phyloP scores from a whole-genome alignment of 768 basidiomycete genomes.

The Pholiota conissans region DNA sequence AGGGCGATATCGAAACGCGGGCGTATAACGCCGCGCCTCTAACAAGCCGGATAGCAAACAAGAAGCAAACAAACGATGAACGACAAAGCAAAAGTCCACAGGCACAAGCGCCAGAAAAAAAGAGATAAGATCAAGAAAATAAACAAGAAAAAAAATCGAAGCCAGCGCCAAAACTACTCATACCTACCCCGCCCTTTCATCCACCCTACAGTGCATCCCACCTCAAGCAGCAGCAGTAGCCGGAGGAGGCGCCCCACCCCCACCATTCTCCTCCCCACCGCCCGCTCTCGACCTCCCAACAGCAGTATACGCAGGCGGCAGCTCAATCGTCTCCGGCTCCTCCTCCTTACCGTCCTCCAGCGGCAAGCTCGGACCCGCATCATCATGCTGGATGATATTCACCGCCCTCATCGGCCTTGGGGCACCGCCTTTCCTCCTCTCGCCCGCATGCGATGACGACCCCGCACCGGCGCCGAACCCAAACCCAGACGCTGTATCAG shows the following conservation, averaged over 20 bases:
- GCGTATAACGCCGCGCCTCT: too few species aligned
- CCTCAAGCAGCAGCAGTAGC: not conserved
- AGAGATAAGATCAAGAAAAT: not conserved
- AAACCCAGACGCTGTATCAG: slow-evolving; percentile 31
- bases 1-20: too few species aligned
- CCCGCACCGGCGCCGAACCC: slow-evolving; percentile 19
- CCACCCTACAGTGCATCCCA: not conserved
- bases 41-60: too few species aligned
- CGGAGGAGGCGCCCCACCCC: not conserved
- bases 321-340: slow-evolving; percentile 73
- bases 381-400: slow-evolving; percentile 84
- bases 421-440: slow-evolving; percentile 47
- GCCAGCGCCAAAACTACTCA: not conserved
- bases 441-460: slow-evolving; percentile 25
- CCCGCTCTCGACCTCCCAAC: slow-evolving; percentile 33
- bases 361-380: slow-evolving; percentile 61
- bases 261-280: not conserved
- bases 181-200: not conserved
- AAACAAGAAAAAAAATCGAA: not conserved
- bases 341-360: slow-evolving; percentile 31
- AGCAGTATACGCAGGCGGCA: slow-evolving; percentile 82
- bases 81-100: not conserved
- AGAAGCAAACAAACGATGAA: too few species aligned
- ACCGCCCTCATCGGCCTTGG: slow-evolving; percentile 62
- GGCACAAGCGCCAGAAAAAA: not conserved